Conservation (phyloP, 441 rosid species). For the Croton setiger region DNA sequence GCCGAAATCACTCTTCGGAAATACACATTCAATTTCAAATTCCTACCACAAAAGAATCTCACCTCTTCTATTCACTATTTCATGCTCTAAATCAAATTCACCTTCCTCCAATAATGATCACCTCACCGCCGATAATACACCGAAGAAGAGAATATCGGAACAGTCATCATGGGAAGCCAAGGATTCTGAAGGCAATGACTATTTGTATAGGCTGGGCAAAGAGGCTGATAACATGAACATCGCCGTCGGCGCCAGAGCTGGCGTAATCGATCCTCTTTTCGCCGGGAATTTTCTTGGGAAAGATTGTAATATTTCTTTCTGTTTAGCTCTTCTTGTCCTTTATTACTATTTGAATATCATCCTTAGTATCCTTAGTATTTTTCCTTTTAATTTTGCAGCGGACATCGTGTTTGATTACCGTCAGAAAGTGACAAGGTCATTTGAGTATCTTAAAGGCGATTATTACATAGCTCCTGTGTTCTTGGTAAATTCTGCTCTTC, state of each 20-base stretch:
- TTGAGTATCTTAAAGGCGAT: constrained; percentile 88
- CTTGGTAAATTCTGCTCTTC: constrained; percentile 42
- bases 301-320: constrained; percentile 51
- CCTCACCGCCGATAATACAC: constrained; percentile 14
- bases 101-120: constrained; percentile 3
- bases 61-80: constrained; percentile 23
- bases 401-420: constrained; percentile 96
- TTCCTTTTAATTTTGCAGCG: constrained; percentile 37
- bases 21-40: not conserved
- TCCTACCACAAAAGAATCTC: constrained; percentile 20
- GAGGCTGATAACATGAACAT: constrained; percentile 88
- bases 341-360: constrained; percentile 4
- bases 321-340: not conserved
- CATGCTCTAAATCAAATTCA: constrained; percentile 36
- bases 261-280: constrained; percentile 78
- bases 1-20: constrained; percentile 11
- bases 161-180: constrained; percentile 92
- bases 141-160: constrained; percentile 49
- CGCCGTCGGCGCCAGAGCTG: constrained; percentile 80
- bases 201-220: constrained; percentile 74
- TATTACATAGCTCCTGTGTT: constrained; percentile 85
- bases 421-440: constrained; percentile 83
- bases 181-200: constrained; percentile 78
- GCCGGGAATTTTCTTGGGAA: constrained; percentile 76
- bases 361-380: not conserved